Evolutionary conservation across 139 green algal species (phyloP).

Genomic region (Chlorella vulgaris): DNA sequence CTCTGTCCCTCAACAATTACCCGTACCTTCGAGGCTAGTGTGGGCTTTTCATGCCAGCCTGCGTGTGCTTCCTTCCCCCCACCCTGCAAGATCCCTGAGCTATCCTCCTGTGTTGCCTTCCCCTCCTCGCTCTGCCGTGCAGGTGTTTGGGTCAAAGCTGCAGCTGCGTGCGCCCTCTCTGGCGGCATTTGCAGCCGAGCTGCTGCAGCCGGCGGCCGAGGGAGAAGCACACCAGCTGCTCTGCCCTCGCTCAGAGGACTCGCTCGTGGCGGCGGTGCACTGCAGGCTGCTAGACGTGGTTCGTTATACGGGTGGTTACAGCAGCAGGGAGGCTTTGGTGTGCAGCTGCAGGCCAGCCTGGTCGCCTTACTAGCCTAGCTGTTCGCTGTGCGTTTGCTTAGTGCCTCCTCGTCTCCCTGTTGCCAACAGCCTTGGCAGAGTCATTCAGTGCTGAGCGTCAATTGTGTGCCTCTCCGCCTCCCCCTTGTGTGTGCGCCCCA

Average conservation of each 20-base stretch:
- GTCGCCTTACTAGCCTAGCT: no score
- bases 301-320: neutral
- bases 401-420: neutral
- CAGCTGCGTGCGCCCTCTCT: slow-evolving; percentile 8
- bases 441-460: no score
- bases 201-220: slow-evolving; percentile 34
- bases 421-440: neutral
- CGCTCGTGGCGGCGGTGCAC: slow-evolving; percentile 41
- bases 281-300: slow-evolving; percentile 47
- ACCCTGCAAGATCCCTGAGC: no score
- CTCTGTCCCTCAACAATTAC: no score
- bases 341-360: no score
- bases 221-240: neutral
- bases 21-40: no score
- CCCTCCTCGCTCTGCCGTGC: no score
- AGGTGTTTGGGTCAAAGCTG: slow-evolving; percentile 25
- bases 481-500: neutral
- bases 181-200: slow-evolving; percentile 35
- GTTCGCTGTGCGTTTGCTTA: no score
- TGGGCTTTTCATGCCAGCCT: no score
- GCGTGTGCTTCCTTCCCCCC: no score
- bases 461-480: neutral
- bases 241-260: slow-evolving; percentile 18
- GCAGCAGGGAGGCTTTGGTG: no score
- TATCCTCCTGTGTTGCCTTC: neutral